Evolutionary conservation across 129 eudicot species (phyloP).

Genomic region (Kitagawia praeruptora): DNA sequence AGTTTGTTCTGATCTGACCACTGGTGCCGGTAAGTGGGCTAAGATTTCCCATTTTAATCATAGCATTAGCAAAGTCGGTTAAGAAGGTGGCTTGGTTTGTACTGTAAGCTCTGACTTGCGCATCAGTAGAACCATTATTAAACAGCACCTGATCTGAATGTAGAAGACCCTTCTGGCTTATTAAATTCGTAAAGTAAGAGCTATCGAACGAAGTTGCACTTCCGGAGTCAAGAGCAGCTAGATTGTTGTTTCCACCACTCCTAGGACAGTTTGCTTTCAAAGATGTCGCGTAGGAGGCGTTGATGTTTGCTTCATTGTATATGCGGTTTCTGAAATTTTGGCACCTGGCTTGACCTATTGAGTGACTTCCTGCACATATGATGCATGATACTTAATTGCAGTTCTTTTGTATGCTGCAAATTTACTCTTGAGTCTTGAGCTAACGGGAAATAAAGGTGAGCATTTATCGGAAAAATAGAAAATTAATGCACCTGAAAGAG

Average conservation of each 20-base stretch:
- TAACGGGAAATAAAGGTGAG: too few relatives aligned
- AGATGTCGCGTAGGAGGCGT: slow-evolving; percentile 14
- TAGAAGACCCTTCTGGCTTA: slow-evolving; percentile 26
- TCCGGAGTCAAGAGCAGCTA: slow-evolving; percentile 26
- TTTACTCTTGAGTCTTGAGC: too few relatives aligned
- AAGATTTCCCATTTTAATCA: slow-evolving; percentile 1
- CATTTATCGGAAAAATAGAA: too few relatives aligned
- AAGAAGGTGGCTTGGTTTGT: background rate
- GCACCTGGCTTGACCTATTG: slow-evolving; percentile 36
- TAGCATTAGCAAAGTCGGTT: background rate
- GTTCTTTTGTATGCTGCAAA: too few relatives aligned
- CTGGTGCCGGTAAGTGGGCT: background rate
- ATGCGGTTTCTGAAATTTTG: slow-evolving; percentile 20
- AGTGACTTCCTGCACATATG: slow-evolving; percentile 17
- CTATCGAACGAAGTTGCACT: slow-evolving; percentile 22
- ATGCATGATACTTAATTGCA: too few relatives aligned
- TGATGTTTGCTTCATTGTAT: slow-evolving; percentile 36
- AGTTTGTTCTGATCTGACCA: background rate
- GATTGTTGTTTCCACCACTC: slow-evolving; percentile 28
- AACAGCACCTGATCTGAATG: slow-evolving; percentile 44
- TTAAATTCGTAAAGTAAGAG: slow-evolving; percentile 19
- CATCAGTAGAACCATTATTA: slow-evolving; percentile 17
- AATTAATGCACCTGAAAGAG: slow-evolving; percentile 44
- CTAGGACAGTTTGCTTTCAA: slow-evolving; percentile 24
- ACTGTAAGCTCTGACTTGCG: background rate